Conservation (phyloP, 2,329 filamentous ascomycete species). For the Reticulascus tulasneorum region DNA sequence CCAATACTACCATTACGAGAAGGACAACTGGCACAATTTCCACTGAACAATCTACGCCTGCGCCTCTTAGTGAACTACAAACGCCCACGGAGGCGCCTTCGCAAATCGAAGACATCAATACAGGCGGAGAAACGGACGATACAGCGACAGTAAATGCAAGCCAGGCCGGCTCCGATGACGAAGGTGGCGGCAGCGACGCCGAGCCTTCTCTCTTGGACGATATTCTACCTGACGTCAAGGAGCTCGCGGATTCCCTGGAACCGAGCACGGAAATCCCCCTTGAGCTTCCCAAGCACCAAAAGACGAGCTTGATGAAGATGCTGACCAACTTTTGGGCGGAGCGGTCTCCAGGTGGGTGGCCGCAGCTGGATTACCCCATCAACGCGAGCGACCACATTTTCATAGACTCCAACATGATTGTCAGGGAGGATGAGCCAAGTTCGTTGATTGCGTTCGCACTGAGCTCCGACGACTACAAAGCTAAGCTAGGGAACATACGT, state of each 20-base stretch:
- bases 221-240: constrained; percentile 58
- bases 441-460: constrained; percentile 92
- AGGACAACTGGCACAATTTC: too few species aligned
- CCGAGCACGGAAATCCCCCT: constrained; percentile 57
- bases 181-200: constrained; percentile 65
- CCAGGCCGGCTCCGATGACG: constrained; percentile 64
- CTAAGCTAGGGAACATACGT: constrained; percentile 66
- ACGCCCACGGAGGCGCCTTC: constrained; percentile 15
- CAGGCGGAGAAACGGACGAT: constrained; percentile 26
- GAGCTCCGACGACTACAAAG: constrained; percentile 80
- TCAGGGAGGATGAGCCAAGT: constrained; percentile 94
- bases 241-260: constrained; percentile 60
- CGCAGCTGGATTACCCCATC: constrained; percentile 86
- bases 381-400: constrained; percentile 89
- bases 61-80: constrained; percentile 4
- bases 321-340: constrained; percentile 98
- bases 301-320: constrained; percentile 90
- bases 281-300: constrained; percentile 88
- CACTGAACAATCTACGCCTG: too few species aligned
- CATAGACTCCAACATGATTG: constrained; percentile 93
- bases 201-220: constrained; percentile 69
- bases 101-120: constrained; percentile 10
- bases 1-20: constrained; percentile 9
- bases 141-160: constrained; percentile 39
- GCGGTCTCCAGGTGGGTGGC: constrained; percentile 92